Conservation (phyloP, 305 asterid genomes). For the Plantago rigida region DNA sequence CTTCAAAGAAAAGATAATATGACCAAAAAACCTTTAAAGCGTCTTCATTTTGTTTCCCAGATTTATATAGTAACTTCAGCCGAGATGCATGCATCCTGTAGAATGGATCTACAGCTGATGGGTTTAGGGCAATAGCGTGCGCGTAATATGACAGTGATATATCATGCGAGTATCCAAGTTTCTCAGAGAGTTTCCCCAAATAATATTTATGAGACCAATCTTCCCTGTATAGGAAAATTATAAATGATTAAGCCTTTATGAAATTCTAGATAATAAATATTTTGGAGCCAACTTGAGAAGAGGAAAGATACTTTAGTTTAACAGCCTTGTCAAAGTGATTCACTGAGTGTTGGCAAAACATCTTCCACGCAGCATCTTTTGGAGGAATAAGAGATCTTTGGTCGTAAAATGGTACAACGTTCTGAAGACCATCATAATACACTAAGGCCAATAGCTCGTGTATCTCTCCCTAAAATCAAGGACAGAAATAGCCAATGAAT, state of each 20-base stretch:
- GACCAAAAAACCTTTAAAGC: slow-evolving; percentile 58
- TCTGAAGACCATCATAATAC: slow-evolving; percentile 93
- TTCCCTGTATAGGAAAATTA: slow-evolving; percentile 52
- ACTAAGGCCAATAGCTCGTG: slow-evolving; percentile 93
- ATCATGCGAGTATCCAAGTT: slow-evolving; percentile 69
- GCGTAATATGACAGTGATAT: slow-evolving; percentile 68
- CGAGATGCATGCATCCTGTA: slow-evolving; percentile 98
- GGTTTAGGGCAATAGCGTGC: slow-evolving; percentile 76
- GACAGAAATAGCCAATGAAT: slow-evolving; percentile 15
- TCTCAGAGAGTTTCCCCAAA: slow-evolving; percentile 86
- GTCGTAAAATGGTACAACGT: slow-evolving; percentile 95
- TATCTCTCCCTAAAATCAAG: slow-evolving; percentile 76
- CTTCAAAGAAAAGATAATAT: slow-evolving; percentile 20
- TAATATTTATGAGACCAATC: slow-evolving; percentile 98
- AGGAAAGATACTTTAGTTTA: slow-evolving; percentile 56
- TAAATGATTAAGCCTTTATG: slow-evolving; percentile 23
- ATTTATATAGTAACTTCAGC: slow-evolving; percentile 70
- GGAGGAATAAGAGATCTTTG: slow-evolving; percentile 67
- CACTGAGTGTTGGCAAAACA: slow-evolving; percentile 82
- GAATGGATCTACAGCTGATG: slow-evolving; percentile 94
- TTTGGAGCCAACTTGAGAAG: slow-evolving; percentile 26
- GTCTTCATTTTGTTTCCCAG: slow-evolving; percentile 61
- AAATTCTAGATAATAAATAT: slow-evolving; percentile 27
- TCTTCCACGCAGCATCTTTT: slow-evolving; percentile 68
- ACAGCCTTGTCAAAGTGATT: slow-evolving; percentile 88